A percentile compares a stretch with the other conserved stretches of the same genome.
phyloP scores from a whole-genome alignment of 129 eudicot genomes.

The Deinandra increscens region DNA sequence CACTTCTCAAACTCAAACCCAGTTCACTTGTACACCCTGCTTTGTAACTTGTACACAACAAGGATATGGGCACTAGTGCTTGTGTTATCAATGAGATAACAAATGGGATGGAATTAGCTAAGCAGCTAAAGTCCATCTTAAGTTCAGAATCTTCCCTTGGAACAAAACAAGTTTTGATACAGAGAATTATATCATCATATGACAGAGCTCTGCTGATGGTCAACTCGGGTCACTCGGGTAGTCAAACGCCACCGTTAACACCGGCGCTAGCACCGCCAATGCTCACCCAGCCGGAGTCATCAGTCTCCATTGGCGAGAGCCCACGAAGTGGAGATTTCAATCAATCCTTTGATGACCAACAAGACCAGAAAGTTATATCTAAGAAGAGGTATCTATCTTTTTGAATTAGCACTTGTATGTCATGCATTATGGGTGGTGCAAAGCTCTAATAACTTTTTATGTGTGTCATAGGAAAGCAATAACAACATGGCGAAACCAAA shows the following conservation, averaged over 20 bases:
- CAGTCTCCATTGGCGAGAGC: constrained; percentile 55
- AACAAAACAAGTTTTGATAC: constrained; percentile 47
- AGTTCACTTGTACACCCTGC: constrained; percentile 20
- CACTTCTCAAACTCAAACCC: constrained; percentile 27
- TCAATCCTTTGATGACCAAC: constrained; percentile 29
- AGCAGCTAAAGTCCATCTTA: constrained; percentile 61
- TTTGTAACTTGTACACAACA: constrained; percentile 13
- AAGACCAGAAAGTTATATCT: constrained; percentile 35
- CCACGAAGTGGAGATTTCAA: constrained; percentile 47
- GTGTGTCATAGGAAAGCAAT: constrained; percentile 55
- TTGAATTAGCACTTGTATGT: too few relatives aligned
- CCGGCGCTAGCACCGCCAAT: constrained; percentile 30
- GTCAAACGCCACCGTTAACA: constrained; percentile 33
- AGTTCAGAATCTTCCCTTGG: constrained; percentile 37
- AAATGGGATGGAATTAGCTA: constrained; percentile 75
- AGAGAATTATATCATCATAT: constrained; percentile 59
- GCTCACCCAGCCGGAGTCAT: constrained; percentile 47
- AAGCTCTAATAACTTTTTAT: constrained; percentile 8
- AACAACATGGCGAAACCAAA: constrained; percentile 71
- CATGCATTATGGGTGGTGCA: not conserved
- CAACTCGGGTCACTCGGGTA: constrained; percentile 46
- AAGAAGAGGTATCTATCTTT: constrained; percentile 54
- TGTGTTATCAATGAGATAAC: constrained; percentile 59
- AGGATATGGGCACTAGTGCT: constrained; percentile 26
- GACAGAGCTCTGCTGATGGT: constrained; percentile 69